Conservation (phyloP, 768 basidiomycete species). For the Tylopilus cervinicoccineus region DNA sequence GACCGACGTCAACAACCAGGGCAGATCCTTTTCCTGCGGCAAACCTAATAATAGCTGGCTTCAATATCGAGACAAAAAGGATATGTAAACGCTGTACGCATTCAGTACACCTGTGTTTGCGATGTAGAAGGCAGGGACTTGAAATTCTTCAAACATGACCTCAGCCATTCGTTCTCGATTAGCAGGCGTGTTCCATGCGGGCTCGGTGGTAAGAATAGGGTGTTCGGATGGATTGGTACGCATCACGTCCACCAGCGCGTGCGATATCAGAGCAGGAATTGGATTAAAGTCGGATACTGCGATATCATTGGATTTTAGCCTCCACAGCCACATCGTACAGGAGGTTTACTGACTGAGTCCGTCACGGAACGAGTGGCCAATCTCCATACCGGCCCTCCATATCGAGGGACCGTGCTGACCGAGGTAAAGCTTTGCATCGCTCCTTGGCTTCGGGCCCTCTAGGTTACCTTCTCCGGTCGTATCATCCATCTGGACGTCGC, state of each 20-base stretch:
- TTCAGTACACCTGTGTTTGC: conserved; percentile 93
- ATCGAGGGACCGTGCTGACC: conserved; percentile 87
- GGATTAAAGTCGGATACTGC: conserved; percentile 76
- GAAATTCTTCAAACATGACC: conserved; percentile 96
- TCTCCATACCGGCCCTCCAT: conserved; percentile 89
- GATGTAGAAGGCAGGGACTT: conserved; percentile 93
- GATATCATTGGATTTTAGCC: not conserved
- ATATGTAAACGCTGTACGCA: conserved; percentile 53
- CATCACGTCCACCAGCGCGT: conserved; percentile 76
- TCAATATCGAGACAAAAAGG: conserved; percentile 7
- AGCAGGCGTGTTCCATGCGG: conserved; percentile 92
- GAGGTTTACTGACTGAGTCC: conserved; percentile 64
- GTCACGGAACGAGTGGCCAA: conserved; percentile 77
- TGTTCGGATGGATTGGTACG: conserved; percentile 77
- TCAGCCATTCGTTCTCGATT: conserved; percentile 95
- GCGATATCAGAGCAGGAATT: conserved; percentile 64
- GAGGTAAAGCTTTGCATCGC: conserved; percentile 61
- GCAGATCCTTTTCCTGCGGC: conserved; percentile 98
- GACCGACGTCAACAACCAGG: conserved; percentile 90
- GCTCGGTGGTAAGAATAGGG: conserved; percentile 90
- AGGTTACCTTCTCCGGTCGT: conserved; percentile 32
- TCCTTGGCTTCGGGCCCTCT: conserved; percentile 35
- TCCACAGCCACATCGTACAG: not conserved
- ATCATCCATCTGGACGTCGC: conserved; percentile 39
- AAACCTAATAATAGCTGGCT: conserved; percentile 58